Percentiles rank a stretch among this genome's conserved stretches.
These are phyloP conservation scores for Cordyceps cicadae DNA, from an alignment of 2,329 filamentous ascomycete genomes.

Conservation along the genomic window DNA sequence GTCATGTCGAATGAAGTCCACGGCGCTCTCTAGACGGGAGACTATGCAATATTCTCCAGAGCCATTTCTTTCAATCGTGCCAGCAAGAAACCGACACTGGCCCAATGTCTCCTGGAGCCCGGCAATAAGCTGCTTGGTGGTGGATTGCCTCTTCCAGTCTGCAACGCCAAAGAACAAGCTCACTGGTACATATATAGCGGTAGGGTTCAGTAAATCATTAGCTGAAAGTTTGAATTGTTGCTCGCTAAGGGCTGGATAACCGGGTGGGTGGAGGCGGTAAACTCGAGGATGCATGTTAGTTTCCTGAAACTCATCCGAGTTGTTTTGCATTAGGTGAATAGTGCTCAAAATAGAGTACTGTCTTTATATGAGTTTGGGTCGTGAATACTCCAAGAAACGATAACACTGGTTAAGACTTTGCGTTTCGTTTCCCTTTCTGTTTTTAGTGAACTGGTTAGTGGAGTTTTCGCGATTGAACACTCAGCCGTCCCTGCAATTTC, in stretches of 20 bases:
- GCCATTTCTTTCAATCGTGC: background rate
- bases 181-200: background rate
- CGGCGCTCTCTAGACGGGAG: background rate
- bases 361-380: too few species aligned
- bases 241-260: background rate
- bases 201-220: background rate
- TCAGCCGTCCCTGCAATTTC: too few species aligned
- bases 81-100: background rate
- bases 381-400: too few species aligned
- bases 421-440: too few species aligned
- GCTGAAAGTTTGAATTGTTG: background rate
- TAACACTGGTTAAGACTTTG: too few species aligned
- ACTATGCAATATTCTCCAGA: background rate
- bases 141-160: background rate
- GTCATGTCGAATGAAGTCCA: background rate
- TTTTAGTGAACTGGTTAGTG: too few species aligned
- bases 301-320: background rate
- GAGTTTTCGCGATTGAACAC: too few species aligned
- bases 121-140: background rate
- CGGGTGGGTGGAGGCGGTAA: background rate
- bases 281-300: background rate
- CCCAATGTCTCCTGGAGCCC: background rate
- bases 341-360: too few species aligned
- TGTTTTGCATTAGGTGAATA: background rate
- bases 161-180: background rate